Percentiles rank a stretch among this genome's conserved stretches.
phyloP scores from a whole-genome alignment of 1,139 yeast genomes.

The Hemisphaericaspora subhashii region DNA sequence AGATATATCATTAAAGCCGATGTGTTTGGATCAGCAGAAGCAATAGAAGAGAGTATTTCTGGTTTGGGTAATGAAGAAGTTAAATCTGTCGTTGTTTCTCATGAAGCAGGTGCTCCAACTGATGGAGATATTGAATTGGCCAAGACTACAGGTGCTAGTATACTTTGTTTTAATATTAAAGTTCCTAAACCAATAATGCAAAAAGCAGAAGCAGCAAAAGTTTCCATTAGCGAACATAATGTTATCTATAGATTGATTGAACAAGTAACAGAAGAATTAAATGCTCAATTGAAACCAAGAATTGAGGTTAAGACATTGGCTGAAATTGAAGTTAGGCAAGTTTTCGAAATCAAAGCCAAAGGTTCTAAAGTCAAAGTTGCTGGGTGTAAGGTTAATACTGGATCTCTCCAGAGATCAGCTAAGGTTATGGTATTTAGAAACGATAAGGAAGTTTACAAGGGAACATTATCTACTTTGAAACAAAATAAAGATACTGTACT shows the following conservation, averaged over 20 bases:
- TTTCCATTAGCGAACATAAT: constrained; percentile 66
- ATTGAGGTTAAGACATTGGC: constrained; percentile 68
- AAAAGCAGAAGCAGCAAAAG: constrained; percentile 59
- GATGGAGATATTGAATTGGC: constrained; percentile 86
- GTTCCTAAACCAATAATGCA: constrained; percentile 63
- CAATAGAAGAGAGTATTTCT: constrained; percentile 68
- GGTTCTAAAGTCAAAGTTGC: constrained; percentile 66
- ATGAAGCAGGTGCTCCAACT: constrained; percentile 84
- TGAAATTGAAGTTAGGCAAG: constrained; percentile 67
- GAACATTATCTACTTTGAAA: constrained; percentile 72
- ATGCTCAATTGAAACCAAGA: constrained; percentile 62
- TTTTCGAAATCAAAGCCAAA: constrained; percentile 63
- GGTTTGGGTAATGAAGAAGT: constrained; percentile 88
- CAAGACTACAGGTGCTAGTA: constrained; percentile 66
- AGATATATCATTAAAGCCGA: constrained; percentile 83
- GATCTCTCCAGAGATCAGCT: constrained; percentile 60
- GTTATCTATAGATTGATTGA: constrained; percentile 89
- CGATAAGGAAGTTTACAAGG: constrained; percentile 57
- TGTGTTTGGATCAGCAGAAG: constrained; percentile 72
- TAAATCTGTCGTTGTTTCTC: constrained; percentile 60
- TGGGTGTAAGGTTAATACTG: constrained; percentile 82
- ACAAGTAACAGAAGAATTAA: constrained; percentile 68
- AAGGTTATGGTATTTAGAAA: constrained; percentile 64
- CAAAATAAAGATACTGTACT: constrained; percentile 78
- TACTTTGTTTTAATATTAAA: constrained; percentile 76